A percentile compares a stretch with the other conserved stretches of the same genome.
Conservation (phyloP, 1,139 yeast species). For the Kodamaea fungicola region DNA sequence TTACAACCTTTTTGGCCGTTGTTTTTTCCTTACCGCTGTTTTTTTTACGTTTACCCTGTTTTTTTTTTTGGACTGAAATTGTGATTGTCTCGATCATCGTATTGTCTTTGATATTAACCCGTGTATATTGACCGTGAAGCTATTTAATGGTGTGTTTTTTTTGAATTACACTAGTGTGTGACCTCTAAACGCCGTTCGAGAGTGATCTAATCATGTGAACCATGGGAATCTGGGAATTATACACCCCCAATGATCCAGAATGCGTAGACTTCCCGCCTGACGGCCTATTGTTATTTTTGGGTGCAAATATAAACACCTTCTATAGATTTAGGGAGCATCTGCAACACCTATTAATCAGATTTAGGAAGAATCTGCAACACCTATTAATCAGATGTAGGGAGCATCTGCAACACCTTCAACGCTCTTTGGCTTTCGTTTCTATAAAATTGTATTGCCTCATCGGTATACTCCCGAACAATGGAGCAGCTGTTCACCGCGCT, state of each 20-base stretch:
- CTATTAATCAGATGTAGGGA: conserved; percentile 23
- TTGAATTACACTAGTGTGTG: too few species aligned
- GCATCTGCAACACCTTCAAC: conserved; percentile 21
- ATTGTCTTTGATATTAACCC: too few species aligned
- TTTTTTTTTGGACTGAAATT: background rate
- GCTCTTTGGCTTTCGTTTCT: conserved; percentile 44
- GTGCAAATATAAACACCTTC: too few species aligned
- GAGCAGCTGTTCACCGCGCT: conserved; percentile 43
- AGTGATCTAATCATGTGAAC: too few species aligned
- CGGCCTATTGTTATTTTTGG: too few species aligned
- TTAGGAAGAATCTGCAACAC: conserved; percentile 24
- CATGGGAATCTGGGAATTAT: too few species aligned
- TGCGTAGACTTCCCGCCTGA: too few species aligned
- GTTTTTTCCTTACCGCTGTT: conserved; percentile 1
- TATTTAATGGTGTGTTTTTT: too few species aligned
- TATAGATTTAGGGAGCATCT: conserved; percentile 19
- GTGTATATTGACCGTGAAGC: too few species aligned
- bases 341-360: conserved; percentile 20
- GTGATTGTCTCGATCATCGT: too few species aligned
- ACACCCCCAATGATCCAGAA: too few species aligned
- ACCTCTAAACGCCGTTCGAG: too few species aligned
- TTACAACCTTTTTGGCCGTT: background rate
- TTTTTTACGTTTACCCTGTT: conserved; percentile 1
- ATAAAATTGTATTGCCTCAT: conserved; percentile 43
- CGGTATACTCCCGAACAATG: conserved; percentile 40